Evolutionary conservation across 345 rosid genomes (phyloP), one percentile per base, ranked within the genome.

Genomic region (Sisymbrium irio): DNA sequence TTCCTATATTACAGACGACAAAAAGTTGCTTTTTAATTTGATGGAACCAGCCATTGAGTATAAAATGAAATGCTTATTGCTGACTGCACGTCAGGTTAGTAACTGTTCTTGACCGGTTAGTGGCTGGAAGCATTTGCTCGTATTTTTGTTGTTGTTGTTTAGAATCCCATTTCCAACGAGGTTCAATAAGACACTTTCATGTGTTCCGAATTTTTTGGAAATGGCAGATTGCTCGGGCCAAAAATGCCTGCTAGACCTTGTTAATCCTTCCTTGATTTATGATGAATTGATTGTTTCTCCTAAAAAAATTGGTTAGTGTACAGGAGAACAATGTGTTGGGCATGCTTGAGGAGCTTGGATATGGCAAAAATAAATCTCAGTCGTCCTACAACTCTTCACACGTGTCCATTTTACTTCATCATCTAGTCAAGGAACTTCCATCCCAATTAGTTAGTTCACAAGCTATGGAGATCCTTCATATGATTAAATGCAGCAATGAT

Each of bases 1-100:
- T 74, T 77, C 88, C 59, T 64, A 72, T 80, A 75, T 76, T 72
- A 41, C 69, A 10, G 85, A 81, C 63, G 78, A 82, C 71, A 83
- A 40, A 66, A 86, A 77, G 73, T 64, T 82, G 79, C 85, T 86
- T 71, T 79, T 87, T 77, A 80, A 69, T 73, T 78, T 91, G 85
- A 83, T 93, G 80, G 98, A 91, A 73, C 97, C 98, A 66, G 71
- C 92, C 36, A 80, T 93, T 62, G 92, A 88, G 76, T 85, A 87
- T 76, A 76, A 85, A 61, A 73, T 89, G 85, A 87, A 83, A 74
- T 78, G 83, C 87, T 75, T 91, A 55, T 83, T 93, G 75, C 81
- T 75, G 64, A 85, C 82, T 76, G 83, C 78, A 67, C 78, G 89
- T 65, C 82, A 83, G 97, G 98, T 93, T 71, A 80, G 90, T 84